These are phyloP conservation scores for Cytospora piceae DNA, from an alignment of 2,329 filamentous ascomycete species.

Conservation along the genomic window DNA sequence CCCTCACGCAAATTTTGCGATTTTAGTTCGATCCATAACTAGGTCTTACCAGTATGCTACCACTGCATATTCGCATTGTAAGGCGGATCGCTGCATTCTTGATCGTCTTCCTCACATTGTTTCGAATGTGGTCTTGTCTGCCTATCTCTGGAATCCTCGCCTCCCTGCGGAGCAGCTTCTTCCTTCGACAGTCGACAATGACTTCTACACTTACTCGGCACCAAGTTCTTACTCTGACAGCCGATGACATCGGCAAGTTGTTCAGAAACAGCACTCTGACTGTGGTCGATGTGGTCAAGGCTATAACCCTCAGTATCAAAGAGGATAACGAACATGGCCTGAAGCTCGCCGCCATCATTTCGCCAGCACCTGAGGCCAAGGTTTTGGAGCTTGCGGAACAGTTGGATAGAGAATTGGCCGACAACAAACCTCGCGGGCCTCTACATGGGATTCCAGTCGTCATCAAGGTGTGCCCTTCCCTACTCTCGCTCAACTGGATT, in stretches of 20 bases:
- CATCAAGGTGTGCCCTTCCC: neutral
- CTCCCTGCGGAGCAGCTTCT: constrained; percentile 6
- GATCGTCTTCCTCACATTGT: no score
- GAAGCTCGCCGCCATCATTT: constrained; percentile 1
- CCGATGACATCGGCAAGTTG: neutral
- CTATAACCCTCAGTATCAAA: neutral
- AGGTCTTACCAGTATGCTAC: no score
- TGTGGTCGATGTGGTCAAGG: neutral
- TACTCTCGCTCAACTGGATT: neutral
- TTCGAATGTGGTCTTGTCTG: no score
- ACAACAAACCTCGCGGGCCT: neutral
- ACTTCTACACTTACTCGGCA: neutral
- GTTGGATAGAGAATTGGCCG: neutral
- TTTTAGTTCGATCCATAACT: no score
- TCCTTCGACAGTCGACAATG: neutral
- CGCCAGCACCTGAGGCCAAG: neutral
- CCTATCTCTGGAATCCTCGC: no score
- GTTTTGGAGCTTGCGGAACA: neutral
- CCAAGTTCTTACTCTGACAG: neutral
- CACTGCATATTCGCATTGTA: no score
- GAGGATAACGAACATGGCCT: neutral
- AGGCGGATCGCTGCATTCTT: no score
- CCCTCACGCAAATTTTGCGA: no score
- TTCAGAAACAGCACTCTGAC: neutral
- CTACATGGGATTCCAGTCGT: neutral